A percentile compares a stretch with the other conserved stretches of the same genome.
phyloP scores from a whole-genome alignment of 1,284 basidiomycete genomes.

The Ganoderma multipileum region DNA sequence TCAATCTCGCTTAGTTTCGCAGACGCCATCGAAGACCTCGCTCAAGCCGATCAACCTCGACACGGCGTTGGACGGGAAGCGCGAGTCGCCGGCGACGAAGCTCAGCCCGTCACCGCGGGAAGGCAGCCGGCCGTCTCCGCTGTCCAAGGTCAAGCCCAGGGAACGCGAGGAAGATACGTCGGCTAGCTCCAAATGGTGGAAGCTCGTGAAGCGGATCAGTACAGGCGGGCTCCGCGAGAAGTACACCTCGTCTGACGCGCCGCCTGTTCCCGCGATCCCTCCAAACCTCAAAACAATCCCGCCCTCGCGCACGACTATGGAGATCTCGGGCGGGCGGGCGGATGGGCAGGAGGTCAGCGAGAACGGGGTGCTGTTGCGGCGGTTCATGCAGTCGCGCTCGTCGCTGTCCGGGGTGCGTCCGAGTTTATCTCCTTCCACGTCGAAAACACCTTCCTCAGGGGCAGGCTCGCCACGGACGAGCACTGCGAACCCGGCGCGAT shows the following conservation, averaged over 20 bases:
- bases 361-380: constrained; percentile 26
- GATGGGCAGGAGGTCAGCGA: constrained; percentile 29
- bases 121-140: constrained; percentile 23
- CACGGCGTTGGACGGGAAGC: constrained; percentile 24
- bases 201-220: constrained; percentile 72
- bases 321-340: constrained; percentile 30
- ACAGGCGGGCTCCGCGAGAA: constrained; percentile 67
- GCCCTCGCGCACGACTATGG: constrained; percentile 34
- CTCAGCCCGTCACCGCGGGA: constrained; percentile 23
- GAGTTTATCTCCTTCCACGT: constrained; percentile 22
- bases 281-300: constrained; percentile 40
- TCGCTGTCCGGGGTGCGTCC: constrained; percentile 41
- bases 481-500: constrained; percentile 32
- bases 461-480: constrained; percentile 18
- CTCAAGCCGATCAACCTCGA: constrained; percentile 23
- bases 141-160: constrained; percentile 33
- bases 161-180: constrained; percentile 42
- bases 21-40: constrained; percentile 4
- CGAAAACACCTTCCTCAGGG: constrained; percentile 4
- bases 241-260: constrained; percentile 42
- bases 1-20: constrained; percentile 7
- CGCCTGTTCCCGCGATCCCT: constrained; percentile 67
- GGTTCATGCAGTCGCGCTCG: constrained; percentile 41
- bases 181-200: constrained; percentile 61
- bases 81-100: constrained; percentile 19